Evolutionary conservation across 148 eudicot genomes (phyloP).

Genomic region (Euryodendron excelsum): DNA sequence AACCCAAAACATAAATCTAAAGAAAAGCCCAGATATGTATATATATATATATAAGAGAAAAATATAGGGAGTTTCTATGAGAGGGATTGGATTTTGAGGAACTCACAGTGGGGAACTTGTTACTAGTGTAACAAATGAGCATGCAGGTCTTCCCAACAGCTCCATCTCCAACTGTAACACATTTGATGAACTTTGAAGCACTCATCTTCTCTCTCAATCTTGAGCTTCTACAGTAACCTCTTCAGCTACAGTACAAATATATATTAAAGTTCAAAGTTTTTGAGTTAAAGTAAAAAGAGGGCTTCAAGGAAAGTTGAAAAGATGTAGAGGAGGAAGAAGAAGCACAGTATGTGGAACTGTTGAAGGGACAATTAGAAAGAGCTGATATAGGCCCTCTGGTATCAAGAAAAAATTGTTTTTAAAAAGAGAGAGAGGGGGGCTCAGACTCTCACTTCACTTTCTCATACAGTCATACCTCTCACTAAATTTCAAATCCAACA

Average conservation of each 20-base stretch:
- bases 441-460: constrained; percentile 14
- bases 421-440: constrained; percentile 11
- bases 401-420: constrained; percentile 17
- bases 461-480: constrained; percentile 49
- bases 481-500: constrained; percentile 52
- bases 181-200: constrained; percentile 88
- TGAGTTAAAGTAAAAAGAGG: neutral
- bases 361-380: constrained; percentile 13
- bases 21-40: neutral
- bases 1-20: constrained; percentile 15
- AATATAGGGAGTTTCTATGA: neutral
- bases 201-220: constrained; percentile 17
- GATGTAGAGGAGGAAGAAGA: constrained; percentile 1
- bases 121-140: constrained; percentile 97
- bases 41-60: too few relatives aligned
- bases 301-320: constrained; percentile 9
- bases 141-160: constrained; percentile 98
- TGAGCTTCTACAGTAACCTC: neutral
- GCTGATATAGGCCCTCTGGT: neutral
- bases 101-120: constrained; percentile 96
- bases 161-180: constrained; percentile 98
- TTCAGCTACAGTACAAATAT: neutral
- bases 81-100: constrained; percentile 1
- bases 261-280: neutral
- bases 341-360: constrained; percentile 8